phyloP scores from a whole-genome alignment of 1,284 basidiomycete species.

The Leccinum pachyderme region DNA sequence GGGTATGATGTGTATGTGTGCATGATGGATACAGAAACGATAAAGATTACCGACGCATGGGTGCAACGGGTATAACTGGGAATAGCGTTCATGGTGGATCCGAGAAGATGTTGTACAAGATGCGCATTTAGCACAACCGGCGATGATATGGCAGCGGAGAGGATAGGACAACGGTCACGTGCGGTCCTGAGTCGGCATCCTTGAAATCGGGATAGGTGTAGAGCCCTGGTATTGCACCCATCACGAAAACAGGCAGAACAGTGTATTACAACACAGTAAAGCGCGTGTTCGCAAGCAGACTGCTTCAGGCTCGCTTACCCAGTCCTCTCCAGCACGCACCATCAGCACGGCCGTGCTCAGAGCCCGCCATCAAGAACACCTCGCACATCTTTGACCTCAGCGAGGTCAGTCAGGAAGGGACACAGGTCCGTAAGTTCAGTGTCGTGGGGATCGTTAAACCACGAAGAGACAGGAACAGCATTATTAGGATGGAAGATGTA shows the following conservation, averaged over 20 bases:
- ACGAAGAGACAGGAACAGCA: conserved; percentile 97
- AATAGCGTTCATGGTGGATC: conserved; percentile 12
- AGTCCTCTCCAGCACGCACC: conserved; percentile 23
- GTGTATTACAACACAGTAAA: conserved; percentile 32
- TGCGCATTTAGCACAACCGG: conserved; percentile 15
- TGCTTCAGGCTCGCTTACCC: conserved; percentile 11
- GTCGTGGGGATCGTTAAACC: conserved; percentile 99
- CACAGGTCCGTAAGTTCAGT: conserved; percentile 95
- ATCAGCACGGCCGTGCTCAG: conserved; percentile 36
- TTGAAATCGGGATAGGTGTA: conserved; percentile 19
- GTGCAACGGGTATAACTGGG: conserved; percentile 29
- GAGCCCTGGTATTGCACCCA: conserved; percentile 32
- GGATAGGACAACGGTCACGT: conserved; percentile 2
- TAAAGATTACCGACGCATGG: conserved; percentile 33
- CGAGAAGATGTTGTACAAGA: conserved; percentile 24
- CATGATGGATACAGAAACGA: conserved; percentile 37
- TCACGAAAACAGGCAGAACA: conserved; percentile 31
- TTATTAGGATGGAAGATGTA: conserved; percentile 99
- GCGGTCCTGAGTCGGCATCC: conserved; percentile 3
- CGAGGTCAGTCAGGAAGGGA: conserved; percentile 90
- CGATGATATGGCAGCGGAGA: conserved; percentile 9
- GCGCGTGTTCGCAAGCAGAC: conserved; percentile 22
- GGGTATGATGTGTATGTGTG: conserved; percentile 31
- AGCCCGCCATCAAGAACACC: conserved; percentile 87
- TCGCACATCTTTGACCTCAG: conserved; percentile 84